phyloP scores from a whole-genome alignment of 768 basidiomycete species.

The Cystobasidium ongulense region DNA sequence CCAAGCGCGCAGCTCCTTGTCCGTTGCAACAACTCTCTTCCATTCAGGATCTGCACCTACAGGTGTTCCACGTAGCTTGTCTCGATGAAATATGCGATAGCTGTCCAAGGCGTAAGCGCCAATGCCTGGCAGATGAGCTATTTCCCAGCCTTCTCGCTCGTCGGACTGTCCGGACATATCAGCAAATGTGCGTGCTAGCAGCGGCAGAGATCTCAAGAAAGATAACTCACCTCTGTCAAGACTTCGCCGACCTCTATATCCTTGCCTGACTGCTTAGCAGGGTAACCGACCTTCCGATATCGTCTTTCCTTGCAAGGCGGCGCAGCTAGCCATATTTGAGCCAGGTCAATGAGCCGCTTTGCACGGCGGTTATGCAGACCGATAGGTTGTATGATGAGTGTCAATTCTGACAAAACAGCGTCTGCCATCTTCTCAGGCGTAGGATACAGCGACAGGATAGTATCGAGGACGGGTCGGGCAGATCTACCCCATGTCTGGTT shows the following conservation, averaged over 20 bases:
- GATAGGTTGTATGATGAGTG: constrained; percentile 9
- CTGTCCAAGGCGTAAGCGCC: constrained; percentile 17
- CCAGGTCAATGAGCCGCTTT: constrained; percentile 16
- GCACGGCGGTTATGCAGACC: constrained; percentile 29
- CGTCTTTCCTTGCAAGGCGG: constrained; percentile 4
- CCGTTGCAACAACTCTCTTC: constrained; percentile 20
- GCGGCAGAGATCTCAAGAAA: no score
- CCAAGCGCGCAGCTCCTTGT: constrained; percentile 11
- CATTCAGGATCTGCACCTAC: background rate
- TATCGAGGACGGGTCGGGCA: constrained; percentile 5
- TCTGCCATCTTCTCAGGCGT: background rate
- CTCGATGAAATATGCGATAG: constrained; percentile 22
- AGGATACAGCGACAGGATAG: constrained; percentile 10
- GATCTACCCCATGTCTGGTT: constrained; percentile 8
- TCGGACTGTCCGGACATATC: background rate
- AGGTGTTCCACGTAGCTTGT: background rate
- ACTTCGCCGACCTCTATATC: constrained; percentile 4
- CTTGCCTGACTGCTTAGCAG: constrained; percentile 3
- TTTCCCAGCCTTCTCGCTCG: constrained; percentile 16
- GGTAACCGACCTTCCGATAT: constrained; percentile 20
- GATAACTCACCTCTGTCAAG: background rate
- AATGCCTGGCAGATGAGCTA: constrained; percentile 26
- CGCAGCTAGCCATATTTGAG: constrained; percentile 14
- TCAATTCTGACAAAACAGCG: background rate
- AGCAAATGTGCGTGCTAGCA: no score